A percentile compares a stretch with the other conserved stretches of the same genome.
Conservation (phyloP, 768 basidiomycete species). For the Mycena kentingensis region DNA sequence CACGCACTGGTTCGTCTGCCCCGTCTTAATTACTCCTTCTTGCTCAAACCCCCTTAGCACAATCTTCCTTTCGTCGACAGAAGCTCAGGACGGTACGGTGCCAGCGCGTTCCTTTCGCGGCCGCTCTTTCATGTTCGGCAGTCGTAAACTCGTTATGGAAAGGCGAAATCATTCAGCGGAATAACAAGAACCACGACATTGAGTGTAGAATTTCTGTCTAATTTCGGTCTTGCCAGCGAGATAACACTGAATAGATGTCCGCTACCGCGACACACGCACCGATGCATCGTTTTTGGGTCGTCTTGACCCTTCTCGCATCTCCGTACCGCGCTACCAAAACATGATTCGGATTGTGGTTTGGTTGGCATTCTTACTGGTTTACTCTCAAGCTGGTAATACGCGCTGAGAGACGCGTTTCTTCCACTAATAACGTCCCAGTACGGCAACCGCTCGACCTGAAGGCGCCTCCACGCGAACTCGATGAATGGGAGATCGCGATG, state of each 20-base stretch:
- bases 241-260: conserved; percentile 52
- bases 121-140: conserved; percentile 28
- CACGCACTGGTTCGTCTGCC: conserved; percentile 66
- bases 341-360: conserved; percentile 76
- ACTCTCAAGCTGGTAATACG: conserved; percentile 81
- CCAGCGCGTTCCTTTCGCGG: not conserved
- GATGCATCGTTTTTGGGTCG: conserved; percentile 64
- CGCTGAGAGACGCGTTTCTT: too few relatives aligned
- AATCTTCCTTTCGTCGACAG: conserved; percentile 82
- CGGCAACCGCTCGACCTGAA: conserved; percentile 78
- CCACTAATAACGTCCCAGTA: conserved; percentile 41
- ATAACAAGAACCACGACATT: conserved; percentile 73
- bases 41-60: conserved; percentile 43
- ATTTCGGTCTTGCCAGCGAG: not conserved
- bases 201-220: conserved; percentile 54
- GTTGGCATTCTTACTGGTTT: conserved; percentile 76
- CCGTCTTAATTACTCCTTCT: not conserved
- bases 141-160: conserved; percentile 84
- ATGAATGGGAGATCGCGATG: conserved; percentile 77
- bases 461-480: conserved; percentile 56
- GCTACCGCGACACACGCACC: conserved; percentile 56
- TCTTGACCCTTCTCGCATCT: conserved; percentile 73
- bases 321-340: conserved; percentile 90
- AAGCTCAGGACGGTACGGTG: conserved; percentile 74
- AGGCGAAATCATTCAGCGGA: conserved; percentile 79